A percentile compares a stretch with the other conserved stretches of the same genome.
Evolutionary conservation across 164 flowering plant species (phyloP).

Genomic region (grape (Vitis vinifera)): DNA sequence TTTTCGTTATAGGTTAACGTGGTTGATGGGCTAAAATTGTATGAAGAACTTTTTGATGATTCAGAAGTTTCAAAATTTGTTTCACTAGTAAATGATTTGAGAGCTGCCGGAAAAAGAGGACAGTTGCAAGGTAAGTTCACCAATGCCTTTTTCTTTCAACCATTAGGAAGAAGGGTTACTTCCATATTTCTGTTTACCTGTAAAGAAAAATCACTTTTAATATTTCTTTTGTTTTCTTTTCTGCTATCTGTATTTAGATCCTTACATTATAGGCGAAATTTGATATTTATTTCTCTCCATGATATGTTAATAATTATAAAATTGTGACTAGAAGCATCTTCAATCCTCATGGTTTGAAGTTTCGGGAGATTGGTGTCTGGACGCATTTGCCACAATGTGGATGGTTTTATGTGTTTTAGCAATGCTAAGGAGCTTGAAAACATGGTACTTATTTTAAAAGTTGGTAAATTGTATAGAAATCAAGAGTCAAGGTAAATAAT

Average conservation of each 20-base stretch:
- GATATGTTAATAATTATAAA: background rate
- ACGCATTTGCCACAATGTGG: background rate
- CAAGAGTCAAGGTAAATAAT: no score
- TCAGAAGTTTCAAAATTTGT: conserved; percentile 60
- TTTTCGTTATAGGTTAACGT: conserved; percentile 57
- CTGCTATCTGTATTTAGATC: no score
- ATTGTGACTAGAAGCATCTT: background rate
- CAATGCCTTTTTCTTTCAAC: background rate
- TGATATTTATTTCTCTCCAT: background rate
- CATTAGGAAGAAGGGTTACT: no score
- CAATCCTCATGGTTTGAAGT: background rate
- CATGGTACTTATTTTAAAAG: no score
- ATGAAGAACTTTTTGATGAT: conserved; percentile 51
- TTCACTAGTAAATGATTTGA: conserved; percentile 69
- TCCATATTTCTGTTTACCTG: no score
- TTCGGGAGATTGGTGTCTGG: background rate
- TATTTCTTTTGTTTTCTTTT: background rate
- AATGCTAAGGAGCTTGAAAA: no score
- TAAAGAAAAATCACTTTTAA: no score
- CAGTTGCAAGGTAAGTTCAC: conserved; percentile 74
- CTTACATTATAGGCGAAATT: background rate
- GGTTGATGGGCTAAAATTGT: conserved; percentile 74
- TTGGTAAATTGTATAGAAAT: no score
- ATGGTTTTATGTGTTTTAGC: background rate
- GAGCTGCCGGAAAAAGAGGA: conserved; percentile 73